A percentile compares a stretch with the other conserved stretches of the same genome.
Conservation (phyloP, 768 basidiomycete species). For the Lactarius indigo region DNA sequence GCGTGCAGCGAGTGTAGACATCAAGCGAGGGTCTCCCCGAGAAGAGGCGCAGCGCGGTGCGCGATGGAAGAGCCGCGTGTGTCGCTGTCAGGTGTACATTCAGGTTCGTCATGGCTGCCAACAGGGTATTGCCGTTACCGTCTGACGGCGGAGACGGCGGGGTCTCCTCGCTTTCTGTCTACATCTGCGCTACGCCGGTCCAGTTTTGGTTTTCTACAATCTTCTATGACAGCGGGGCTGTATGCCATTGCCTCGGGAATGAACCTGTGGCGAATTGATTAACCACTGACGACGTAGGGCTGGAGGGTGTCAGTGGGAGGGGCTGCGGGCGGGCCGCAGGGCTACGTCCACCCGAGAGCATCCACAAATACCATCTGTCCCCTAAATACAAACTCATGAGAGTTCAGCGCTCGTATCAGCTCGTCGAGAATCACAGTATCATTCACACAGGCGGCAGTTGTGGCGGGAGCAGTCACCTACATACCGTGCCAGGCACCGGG, state of each 20-base stretch:
- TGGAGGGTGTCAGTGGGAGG: background rate
- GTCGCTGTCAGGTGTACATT: slow-evolving; percentile 54
- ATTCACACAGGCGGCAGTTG: no score
- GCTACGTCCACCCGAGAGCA: background rate
- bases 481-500: no score
- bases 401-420: slow-evolving; percentile 40
- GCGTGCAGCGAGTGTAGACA: slow-evolving; percentile 51
- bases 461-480: background rate
- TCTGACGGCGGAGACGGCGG: slow-evolving; percentile 1
- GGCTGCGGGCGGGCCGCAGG: no score
- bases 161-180: no score
- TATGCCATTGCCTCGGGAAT: background rate
- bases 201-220: background rate
- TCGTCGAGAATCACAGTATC: background rate
- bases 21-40: slow-evolving; percentile 85
- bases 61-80: slow-evolving; percentile 71
- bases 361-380: slow-evolving; percentile 32
- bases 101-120: slow-evolving; percentile 40
- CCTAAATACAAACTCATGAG: slow-evolving; percentile 61
- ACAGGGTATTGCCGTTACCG: background rate
- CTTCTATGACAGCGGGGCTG: slow-evolving; percentile 26
- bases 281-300: background rate
- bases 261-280: background rate
- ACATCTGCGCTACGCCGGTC: background rate
- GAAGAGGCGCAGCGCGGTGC: slow-evolving; percentile 83